phyloP scores from a whole-genome alignment of 176 grass and related monocot species.

The Tillandsia leiboldiana region DNA sequence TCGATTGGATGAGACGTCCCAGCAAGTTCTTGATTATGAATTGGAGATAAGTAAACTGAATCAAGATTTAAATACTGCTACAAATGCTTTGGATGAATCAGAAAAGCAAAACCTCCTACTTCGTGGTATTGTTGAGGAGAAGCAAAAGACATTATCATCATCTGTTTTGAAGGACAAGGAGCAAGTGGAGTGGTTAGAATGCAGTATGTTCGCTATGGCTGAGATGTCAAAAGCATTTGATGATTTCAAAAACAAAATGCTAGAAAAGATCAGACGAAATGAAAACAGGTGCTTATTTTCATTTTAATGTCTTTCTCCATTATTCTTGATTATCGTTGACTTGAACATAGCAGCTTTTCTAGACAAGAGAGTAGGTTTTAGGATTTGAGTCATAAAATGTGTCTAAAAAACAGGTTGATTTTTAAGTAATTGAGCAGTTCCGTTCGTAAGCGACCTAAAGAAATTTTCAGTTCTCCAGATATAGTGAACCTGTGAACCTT shows the following conservation, averaged over 20 bases:
- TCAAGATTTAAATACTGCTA: slow-evolving; percentile 32
- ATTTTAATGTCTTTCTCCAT: neutral
- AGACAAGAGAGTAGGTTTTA: neutral
- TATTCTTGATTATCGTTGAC: neutral
- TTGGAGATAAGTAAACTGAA: slow-evolving; percentile 37
- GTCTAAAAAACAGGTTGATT: neutral
- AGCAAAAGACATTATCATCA: slow-evolving; percentile 30
- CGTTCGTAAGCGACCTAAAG: neutral
- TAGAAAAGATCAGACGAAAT: slow-evolving; percentile 25
- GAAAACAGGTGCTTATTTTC: slow-evolving; percentile 44
- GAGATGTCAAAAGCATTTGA: slow-evolving; percentile 34
- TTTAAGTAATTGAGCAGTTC: neutral
- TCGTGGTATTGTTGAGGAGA: slow-evolving; percentile 35
- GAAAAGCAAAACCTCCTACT: slow-evolving; percentile 50
- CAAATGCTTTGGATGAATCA: slow-evolving; percentile 37
- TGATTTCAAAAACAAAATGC: slow-evolving; percentile 49
- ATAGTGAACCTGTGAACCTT: too few species aligned
- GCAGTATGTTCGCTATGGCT: slow-evolving; percentile 25
- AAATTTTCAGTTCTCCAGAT: neutral
- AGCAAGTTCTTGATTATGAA: slow-evolving; percentile 42
- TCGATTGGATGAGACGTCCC: slow-evolving; percentile 47
- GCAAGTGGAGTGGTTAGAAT: slow-evolving; percentile 22
- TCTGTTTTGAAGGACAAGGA: slow-evolving; percentile 17
- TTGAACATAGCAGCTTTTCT: neutral
- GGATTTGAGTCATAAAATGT: neutral